These are phyloP conservation scores for Triticum timopheevii DNA, from an alignment of 176 grass and related monocot species.

Conservation along the genomic window DNA sequence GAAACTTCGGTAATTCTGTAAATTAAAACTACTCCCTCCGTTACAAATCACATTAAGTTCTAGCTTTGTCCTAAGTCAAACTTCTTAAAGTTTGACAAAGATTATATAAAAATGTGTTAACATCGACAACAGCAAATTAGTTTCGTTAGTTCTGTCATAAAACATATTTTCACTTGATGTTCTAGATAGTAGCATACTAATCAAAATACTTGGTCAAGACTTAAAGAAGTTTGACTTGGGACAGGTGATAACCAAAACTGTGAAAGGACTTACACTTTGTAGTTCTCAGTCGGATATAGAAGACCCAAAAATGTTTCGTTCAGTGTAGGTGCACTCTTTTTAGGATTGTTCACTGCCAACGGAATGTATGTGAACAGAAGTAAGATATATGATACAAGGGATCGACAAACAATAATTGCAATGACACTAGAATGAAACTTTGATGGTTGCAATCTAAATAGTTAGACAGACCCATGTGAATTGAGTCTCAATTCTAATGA, in stretches of 20 bases:
- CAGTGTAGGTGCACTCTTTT: slow-evolving; percentile 72
- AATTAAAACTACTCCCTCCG: not conserved
- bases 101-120: too few relatives aligned
- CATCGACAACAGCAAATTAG: too few relatives aligned
- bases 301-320: slow-evolving; percentile 97
- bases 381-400: slow-evolving; percentile 2
- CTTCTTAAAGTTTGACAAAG: too few relatives aligned
- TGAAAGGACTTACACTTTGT: slow-evolving; percentile 82
- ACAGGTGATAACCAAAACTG: not conserved
- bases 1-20: not conserved
- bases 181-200: too few relatives aligned
- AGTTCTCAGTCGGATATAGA: slow-evolving; percentile 93
- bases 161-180: too few relatives aligned
- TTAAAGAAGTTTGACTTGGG: too few relatives aligned
- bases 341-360: slow-evolving; percentile 95
- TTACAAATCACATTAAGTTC: too few relatives aligned
- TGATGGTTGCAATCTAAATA: not conserved
- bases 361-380: slow-evolving; percentile 8
- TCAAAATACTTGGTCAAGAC: too few relatives aligned
- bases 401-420: not conserved
- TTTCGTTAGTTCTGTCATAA: too few relatives aligned
- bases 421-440: not conserved
- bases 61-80: too few relatives aligned
- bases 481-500: not conserved
- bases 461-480: not conserved